phyloP scores from a whole-genome alignment of 208 protist species.

The Acanthamoeba castellanii region DNA sequence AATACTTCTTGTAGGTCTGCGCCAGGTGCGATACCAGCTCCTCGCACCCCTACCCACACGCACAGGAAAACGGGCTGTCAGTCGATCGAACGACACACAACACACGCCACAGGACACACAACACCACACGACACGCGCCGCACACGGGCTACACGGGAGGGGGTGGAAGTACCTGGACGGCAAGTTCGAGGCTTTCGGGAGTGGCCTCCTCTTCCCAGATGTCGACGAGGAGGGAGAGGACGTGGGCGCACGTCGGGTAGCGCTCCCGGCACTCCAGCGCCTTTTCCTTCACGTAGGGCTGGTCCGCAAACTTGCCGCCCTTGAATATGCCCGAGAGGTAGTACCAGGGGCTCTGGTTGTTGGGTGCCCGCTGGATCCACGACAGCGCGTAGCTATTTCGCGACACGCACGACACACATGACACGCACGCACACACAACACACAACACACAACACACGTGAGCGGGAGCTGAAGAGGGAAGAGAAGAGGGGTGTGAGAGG shows the following conservation, averaged over 20 bases:
- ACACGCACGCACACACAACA: no score
- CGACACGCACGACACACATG: not conserved
- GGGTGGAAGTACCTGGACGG: not conserved
- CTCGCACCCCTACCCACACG: conserved; percentile 7
- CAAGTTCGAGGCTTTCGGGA: conserved; percentile 2
- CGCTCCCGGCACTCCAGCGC: conserved; percentile 21
- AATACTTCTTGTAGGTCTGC: conserved; percentile 64
- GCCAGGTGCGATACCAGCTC: conserved; percentile 33
- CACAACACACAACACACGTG: not conserved
- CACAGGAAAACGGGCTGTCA: not conserved
- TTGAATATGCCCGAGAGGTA: conserved; percentile 53
- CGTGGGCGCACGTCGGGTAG: conserved; percentile 60
- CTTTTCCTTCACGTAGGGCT: conserved; percentile 51
- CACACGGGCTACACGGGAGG: not conserved
- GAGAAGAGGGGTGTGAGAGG: not conserved
- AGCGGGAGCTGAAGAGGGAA: not conserved
- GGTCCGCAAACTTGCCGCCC: conserved; percentile 29
- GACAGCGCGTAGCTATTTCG: conserved; percentile 17
- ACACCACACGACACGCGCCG: not conserved
- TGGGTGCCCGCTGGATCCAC: conserved; percentile 50
- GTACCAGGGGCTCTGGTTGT: conserved; percentile 69
- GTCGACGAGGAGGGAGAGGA: conserved; percentile 33
- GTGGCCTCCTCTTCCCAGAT: conserved; percentile 59
- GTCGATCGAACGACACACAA: not conserved
- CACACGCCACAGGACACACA: not conserved